Evolutionary conservation across 2,329 filamentous ascomycete genomes (phyloP), one percentile per base, ranked within the genome.

Genomic region (Tolypocladium guangdongense): DNA sequence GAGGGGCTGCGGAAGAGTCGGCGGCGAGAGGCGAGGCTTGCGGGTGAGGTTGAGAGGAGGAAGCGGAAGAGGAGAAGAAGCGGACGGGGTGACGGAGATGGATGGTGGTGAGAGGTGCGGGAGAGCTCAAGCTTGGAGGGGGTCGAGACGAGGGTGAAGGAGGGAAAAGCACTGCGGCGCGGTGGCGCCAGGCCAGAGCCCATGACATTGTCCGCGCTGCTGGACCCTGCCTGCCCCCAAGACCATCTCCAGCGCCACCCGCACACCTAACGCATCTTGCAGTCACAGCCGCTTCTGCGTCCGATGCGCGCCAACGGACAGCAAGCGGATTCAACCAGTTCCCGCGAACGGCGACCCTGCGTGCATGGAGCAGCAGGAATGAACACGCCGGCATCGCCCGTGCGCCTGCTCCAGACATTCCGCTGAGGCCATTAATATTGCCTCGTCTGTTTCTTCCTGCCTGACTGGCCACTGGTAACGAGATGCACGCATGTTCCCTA

Each of bases 21-120:
- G 54, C 30, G 60, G 30, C 35, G 22, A 53, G 51, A 54, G 57
- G 52, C 54, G 54, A 54, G 58, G 50, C 18, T 7, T 16, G 53
- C 41, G 47, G 51, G 22, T n/a, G 54, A 39, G 58, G 60, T 54
- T 24, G 38, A 33, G 56, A 53, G 51, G 55, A 54, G 58, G n/a
- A n/a, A n/a, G n/a, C n/a, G 60, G 58, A 57, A 56, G 56, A 54
- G 58, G 55, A 57, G 43, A 30, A 46, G 43, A 46, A 32, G 43
- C 27, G 43, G 43, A 46, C 27, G 27, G 59, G 58, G 63, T 59
- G 60, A 54, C 58, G 59, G 62, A 22, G 49, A 50, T 33, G 56
- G 58, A 61, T 59, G 57, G 27, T 11, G 59, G 27, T 11, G 59
- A 55, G 57, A 55, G 64, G 51, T 54, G 54, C 55, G 57, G 55